phyloP scores from a whole-genome alignment of 176 grass and related monocot species.

The Lolium multiflorum region DNA sequence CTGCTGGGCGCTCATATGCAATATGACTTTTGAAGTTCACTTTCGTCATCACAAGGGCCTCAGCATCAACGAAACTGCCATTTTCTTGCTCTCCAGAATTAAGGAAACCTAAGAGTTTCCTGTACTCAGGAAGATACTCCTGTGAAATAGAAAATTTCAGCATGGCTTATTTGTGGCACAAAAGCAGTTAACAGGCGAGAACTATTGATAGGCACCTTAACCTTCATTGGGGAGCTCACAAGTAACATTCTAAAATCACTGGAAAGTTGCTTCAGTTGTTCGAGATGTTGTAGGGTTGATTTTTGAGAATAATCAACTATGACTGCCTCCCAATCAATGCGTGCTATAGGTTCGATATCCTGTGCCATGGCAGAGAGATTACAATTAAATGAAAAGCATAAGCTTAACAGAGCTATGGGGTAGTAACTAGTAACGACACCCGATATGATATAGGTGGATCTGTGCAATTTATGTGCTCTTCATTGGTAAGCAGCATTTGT shows the following conservation, averaged over 20 bases:
- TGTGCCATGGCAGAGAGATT: slow-evolving; percentile 47
- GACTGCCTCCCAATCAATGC: slow-evolving; percentile 75
- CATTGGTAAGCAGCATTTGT: slow-evolving; percentile 19
- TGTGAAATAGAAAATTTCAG: too few species aligned
- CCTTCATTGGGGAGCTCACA: slow-evolving; percentile 55
- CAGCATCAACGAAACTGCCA: slow-evolving; percentile 22
- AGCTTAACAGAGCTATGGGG: background rate
- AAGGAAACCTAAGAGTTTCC: slow-evolving; percentile 67
- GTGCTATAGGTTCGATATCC: slow-evolving; percentile 65
- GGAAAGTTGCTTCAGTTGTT: slow-evolving; percentile 66
- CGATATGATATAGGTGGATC: background rate
- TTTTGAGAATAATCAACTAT: slow-evolving; percentile 78
- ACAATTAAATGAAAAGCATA: slow-evolving; percentile 1
- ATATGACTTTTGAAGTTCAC: slow-evolving; percentile 57
- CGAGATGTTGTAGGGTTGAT: slow-evolving; percentile 54
- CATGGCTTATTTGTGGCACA: slow-evolving; percentile 16
- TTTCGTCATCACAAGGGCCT: slow-evolving; percentile 58
- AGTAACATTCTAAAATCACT: slow-evolving; percentile 80
- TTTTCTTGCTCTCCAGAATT: slow-evolving; percentile 41
- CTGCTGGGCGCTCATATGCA: slow-evolving; percentile 66
- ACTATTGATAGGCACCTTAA: slow-evolving; percentile 51
- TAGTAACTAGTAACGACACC: background rate
- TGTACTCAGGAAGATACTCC: too few species aligned
- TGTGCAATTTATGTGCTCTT: slow-evolving; percentile 18
- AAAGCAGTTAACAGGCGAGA: slow-evolving; percentile 26